Percentiles rank a stretch among this genome's conserved stretches.
Conservation (phyloP, 2,329 filamentous ascomycete genomes). For the Fusarium burgessii region DNA sequence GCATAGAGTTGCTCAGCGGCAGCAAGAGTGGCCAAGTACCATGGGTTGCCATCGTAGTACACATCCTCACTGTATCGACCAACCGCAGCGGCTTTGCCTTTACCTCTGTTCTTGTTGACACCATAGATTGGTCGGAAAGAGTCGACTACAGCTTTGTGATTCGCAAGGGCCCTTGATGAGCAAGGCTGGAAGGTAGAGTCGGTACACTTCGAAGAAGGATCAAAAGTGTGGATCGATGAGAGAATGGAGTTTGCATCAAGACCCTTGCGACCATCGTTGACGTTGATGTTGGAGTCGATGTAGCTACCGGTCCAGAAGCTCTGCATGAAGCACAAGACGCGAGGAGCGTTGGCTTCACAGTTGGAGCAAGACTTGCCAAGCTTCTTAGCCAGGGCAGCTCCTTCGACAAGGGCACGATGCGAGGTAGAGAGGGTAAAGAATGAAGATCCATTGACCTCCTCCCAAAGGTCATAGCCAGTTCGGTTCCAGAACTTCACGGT, state of each 20-base stretch:
- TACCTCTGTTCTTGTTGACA: conserved; percentile 72
- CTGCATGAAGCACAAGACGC: conserved; percentile 77
- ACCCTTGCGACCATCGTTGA: conserved; percentile 69
- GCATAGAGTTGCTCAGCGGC: conserved; percentile 83
- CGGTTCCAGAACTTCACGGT: conserved; percentile 75
- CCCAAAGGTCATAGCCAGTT: conserved; percentile 80
- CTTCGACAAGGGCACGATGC: conserved; percentile 72
- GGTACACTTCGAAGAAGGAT: conserved; percentile 72
- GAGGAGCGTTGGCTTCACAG: conserved; percentile 72
- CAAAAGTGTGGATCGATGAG: conserved; percentile 73
- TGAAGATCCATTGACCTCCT: conserved; percentile 79
- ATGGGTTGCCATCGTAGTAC: conserved; percentile 81
- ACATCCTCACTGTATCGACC: conserved; percentile 76
- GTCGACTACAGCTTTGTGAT: conserved; percentile 78
- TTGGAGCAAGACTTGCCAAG: conserved; percentile 69
- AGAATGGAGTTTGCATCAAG: conserved; percentile 77
- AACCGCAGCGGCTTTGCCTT: conserved; percentile 68
- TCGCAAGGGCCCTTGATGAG: conserved; percentile 72
- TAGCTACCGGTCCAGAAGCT: conserved; percentile 75
- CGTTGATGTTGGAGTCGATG: conserved; percentile 74
- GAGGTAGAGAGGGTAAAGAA: conserved; percentile 80
- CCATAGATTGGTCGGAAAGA: conserved; percentile 75
- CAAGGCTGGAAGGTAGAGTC: conserved; percentile 80
- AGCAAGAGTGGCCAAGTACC: conserved; percentile 79
- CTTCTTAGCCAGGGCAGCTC: conserved; percentile 71